phyloP scores from a whole-genome alignment of 1,284 basidiomycete genomes.

The Ceratobasidium sp. region DNA sequence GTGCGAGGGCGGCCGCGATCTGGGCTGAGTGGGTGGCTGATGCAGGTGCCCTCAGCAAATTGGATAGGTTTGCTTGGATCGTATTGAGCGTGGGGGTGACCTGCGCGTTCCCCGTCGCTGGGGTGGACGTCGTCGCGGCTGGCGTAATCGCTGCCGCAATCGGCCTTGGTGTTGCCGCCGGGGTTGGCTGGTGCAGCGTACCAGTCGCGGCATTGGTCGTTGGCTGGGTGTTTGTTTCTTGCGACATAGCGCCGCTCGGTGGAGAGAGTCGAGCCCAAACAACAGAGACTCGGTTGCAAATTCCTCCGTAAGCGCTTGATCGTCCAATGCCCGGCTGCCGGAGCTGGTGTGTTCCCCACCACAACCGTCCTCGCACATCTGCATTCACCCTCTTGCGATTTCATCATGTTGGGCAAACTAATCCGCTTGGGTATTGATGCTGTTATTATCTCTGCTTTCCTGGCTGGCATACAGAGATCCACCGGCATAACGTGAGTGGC shows the following conservation, averaged over 20 bases:
- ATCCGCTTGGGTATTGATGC: slow-evolving; percentile 83
- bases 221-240: slow-evolving; percentile 28
- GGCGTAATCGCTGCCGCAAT: slow-evolving; percentile 4
- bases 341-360: slow-evolving; percentile 21
- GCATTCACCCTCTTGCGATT: not conserved
- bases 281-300: slow-evolving; percentile 33
- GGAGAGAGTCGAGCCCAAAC: slow-evolving; percentile 29
- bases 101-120: not conserved
- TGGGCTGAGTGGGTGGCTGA: slow-evolving; percentile 42
- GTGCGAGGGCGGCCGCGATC: slow-evolving; percentile 40
- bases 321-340: not conserved
- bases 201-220: slow-evolving; percentile 10
- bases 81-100: slow-evolving; percentile 29
- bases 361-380: not conserved
- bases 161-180: slow-evolving; percentile 18
- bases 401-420: slow-evolving; percentile 69
- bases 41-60: slow-evolving; percentile 24
- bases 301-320: slow-evolving; percentile 34
- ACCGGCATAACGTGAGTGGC: slow-evolving; percentile 81
- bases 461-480: slow-evolving; percentile 82
- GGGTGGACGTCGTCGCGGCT: slow-evolving; percentile 1
- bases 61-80: slow-evolving; percentile 37
- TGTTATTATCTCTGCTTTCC: slow-evolving; percentile 78
- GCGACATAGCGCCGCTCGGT: slow-evolving; percentile 26
- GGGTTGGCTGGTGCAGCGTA: slow-evolving; percentile 36